A percentile compares a stretch with the other conserved stretches of the same genome.
Evolutionary conservation across 257 asterid genomes (phyloP).

Genomic region (Rehmannia glutinosa): DNA sequence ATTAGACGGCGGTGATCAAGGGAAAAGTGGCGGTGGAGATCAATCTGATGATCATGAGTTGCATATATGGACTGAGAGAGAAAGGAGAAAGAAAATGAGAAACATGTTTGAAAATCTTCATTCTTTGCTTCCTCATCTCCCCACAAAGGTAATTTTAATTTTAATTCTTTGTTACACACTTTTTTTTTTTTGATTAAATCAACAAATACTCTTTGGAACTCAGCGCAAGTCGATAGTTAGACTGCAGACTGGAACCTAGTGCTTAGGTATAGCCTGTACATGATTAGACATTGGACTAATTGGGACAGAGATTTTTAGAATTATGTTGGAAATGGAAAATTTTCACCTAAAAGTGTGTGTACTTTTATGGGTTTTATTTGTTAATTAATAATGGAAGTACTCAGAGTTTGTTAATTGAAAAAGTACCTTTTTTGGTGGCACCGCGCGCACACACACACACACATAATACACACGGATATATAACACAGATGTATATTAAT

Average conservation of each 20-base stretch:
- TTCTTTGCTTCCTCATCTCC: constrained; percentile 77
- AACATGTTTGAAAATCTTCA: constrained; percentile 70
- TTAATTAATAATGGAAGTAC: not conserved
- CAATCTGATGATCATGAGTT: constrained; percentile 59
- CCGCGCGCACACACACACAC: not conserved
- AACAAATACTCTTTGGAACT: too few relatives aligned
- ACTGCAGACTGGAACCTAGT: too few relatives aligned
- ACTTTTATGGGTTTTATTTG: too few relatives aligned
- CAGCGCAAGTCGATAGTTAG: too few relatives aligned
- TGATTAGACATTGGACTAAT: too few relatives aligned
- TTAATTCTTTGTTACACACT: too few relatives aligned
- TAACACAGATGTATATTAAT: not conserved
- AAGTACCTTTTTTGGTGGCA: constrained; percentile 10
- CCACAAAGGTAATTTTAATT: constrained; percentile 57
- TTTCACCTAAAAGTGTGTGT: too few relatives aligned
- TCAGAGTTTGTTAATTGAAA: constrained; percentile 27
- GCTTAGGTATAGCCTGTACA: too few relatives aligned
- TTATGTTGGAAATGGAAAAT: too few relatives aligned
- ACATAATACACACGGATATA: not conserved
- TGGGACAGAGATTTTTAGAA: too few relatives aligned
- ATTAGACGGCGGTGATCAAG: constrained; percentile 12
- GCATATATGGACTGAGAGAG: constrained; percentile 81
- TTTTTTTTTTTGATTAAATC: too few relatives aligned
- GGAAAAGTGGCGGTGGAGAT: constrained; percentile 23
- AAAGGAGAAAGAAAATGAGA: constrained; percentile 88